These are phyloP conservation scores for Kodamaea arcana DNA, from an alignment of 1,139 yeast genomes.

Conservation along the genomic window DNA sequence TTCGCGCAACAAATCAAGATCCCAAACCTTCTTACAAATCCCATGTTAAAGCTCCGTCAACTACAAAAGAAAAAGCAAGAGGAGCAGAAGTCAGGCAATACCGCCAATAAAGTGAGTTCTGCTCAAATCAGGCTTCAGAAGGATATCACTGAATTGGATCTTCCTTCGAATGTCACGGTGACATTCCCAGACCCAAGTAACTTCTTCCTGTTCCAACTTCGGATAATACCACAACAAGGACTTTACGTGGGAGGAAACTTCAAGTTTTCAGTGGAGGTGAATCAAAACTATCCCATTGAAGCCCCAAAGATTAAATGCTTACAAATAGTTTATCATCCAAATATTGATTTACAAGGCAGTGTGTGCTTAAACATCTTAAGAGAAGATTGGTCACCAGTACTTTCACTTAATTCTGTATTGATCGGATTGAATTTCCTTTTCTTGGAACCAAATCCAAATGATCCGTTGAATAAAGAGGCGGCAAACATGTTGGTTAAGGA, in stretches of 20 bases:
- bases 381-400: slow-evolving; percentile 96
- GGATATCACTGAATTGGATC: slow-evolving; percentile 65
- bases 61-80: slow-evolving; percentile 56
- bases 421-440: slow-evolving; percentile 85
- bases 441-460: slow-evolving; percentile 86
- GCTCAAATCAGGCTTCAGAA: slow-evolving; percentile 55
- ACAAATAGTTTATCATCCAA: slow-evolving; percentile 84
- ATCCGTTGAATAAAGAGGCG: slow-evolving; percentile 89
- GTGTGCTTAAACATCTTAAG: slow-evolving; percentile 86
- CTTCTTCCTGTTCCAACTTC: slow-evolving; percentile 57
- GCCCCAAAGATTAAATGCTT: slow-evolving; percentile 82
- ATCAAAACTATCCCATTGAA: slow-evolving; percentile 80
- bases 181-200: slow-evolving; percentile 54
- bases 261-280: slow-evolving; percentile 59
- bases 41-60: slow-evolving; percentile 49
- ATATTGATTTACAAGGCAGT: slow-evolving; percentile 85
- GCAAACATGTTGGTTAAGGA: slow-evolving; percentile 68
- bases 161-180: slow-evolving; percentile 61
- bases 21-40: background rate
- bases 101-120: slow-evolving; percentile 32
- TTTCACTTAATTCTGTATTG: slow-evolving; percentile 74
- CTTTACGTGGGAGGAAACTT: slow-evolving; percentile 69
- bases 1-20: too few species aligned
- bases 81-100: slow-evolving; percentile 25
- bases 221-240: slow-evolving; percentile 75